Base-by-base conservation (phyloP, 768 basidiomycete genomes). In the Suillus decipiens region DNA sequence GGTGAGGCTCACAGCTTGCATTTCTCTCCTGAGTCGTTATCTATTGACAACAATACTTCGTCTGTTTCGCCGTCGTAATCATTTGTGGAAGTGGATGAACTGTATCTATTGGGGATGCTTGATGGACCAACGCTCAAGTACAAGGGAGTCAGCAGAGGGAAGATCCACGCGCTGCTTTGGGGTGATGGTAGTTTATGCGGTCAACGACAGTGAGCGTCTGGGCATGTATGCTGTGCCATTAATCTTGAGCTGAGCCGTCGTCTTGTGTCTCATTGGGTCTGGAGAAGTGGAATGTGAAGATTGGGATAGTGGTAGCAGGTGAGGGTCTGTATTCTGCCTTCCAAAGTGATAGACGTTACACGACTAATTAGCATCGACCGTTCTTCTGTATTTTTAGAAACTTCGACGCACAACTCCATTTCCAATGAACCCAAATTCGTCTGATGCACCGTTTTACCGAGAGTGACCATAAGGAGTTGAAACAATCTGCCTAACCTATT, bases 71-170 rank as follows among this genome's bases (percentile, higher is more conserved):
- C 72, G 37, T 81, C 82, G 63, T 75, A 72, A 24, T 77, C 74
- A 1, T 63, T 51, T 1, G 66, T 39, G 51, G 63, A 33, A 19
- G 61, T 42, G 61, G 70, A 73, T 24, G 54, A 24, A 19, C 37
- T 41, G 24, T 57, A 57, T 28, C 66, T 83, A 66, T 64, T 75
- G 7, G 75, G 71, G 28, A 76, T 73, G 19, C 69, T 73, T 7
- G 75, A 76, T 55, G 73, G 74, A 33, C 72, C 75, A 19, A 19
- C 93, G 88, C 14, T 84, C 71, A 15, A 94, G 82, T 0, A 90
- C 90, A 5, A 84, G 84, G 53, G 82, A 81, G 41, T 95, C 92
- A 5, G 79, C 76, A 66, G 94, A 93, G 3, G 82, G 76, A 0
- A 80, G 71, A 67, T 86, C 82, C 60, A 76, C 74, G 12, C 59